These are phyloP conservation scores for Rheum nobile DNA, from an alignment of 148 eudicot species.

Conservation along the genomic window DNA sequence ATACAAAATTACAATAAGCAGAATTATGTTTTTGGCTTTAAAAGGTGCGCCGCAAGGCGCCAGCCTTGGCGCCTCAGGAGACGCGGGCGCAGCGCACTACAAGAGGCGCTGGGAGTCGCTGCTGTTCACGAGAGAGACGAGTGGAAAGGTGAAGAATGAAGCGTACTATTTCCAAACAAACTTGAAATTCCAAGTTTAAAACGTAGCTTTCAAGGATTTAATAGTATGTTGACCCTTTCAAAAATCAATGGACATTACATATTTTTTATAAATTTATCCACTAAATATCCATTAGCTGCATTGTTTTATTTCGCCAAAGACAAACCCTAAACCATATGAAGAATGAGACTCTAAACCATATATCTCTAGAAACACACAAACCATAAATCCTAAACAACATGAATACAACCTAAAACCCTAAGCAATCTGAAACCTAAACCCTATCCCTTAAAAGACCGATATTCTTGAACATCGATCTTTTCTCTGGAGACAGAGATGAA, in stretches of 20 bases:
- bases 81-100: no score
- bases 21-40: no score
- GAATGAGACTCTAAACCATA: not conserved
- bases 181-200: no score
- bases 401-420: not conserved
- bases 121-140: no score
- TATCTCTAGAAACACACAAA: not conserved
- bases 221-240: not conserved
- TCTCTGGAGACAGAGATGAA: not conserved
- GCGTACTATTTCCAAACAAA: no score
- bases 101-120: no score
- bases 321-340: not conserved
- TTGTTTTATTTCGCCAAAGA: not conserved
- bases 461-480: not conserved
- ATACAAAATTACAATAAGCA: not conserved
- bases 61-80: no score
- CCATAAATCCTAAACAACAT: not conserved
- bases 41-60: no score
- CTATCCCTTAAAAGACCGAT: not conserved
- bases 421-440: not conserved
- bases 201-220: not conserved
- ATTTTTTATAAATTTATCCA: not conserved
- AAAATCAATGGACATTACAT: not conserved
- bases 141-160: no score
- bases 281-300: not conserved